These are phyloP conservation scores for Solanum chiquidenum DNA, from an alignment of 257 asterid species.

Conservation along the genomic window DNA sequence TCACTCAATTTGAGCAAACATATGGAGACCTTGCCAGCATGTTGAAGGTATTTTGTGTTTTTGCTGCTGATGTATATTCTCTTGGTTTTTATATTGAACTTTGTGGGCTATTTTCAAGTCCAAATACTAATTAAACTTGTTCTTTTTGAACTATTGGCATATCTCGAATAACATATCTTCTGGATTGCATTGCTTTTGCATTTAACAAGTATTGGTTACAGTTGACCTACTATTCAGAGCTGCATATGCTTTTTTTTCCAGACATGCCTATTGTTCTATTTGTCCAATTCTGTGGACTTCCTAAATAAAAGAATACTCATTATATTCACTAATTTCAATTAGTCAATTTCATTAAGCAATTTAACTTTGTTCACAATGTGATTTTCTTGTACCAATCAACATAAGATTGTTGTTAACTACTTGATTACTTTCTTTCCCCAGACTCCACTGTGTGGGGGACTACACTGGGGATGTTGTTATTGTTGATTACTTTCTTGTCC, in stretches of 20 bases:
- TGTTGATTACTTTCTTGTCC: background rate
- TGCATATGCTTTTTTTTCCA: background rate
- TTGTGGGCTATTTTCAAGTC: background rate
- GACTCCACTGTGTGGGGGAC: background rate
- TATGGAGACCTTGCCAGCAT: conserved; percentile 97
- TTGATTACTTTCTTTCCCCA: background rate
- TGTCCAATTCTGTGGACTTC: background rate
- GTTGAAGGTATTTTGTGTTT: conserved; percentile 55
- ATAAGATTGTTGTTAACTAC: background rate
- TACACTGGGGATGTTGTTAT: background rate
- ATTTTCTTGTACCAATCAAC: background rate
- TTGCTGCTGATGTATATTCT: background rate
- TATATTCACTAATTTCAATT: background rate
- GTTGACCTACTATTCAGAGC: background rate
- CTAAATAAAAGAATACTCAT: background rate
- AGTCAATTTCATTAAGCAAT: background rate
- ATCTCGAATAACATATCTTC: background rate
- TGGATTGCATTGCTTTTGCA: background rate
- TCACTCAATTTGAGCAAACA: conserved; percentile 76
- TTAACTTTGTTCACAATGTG: background rate
- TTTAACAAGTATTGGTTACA: background rate
- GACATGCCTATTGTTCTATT: background rate
- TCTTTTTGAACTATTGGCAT: background rate
- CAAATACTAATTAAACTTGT: background rate
- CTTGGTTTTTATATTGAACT: background rate